phyloP scores from a whole-genome alignment of 208 protist genomes.

The Trypanosoma congolense region DNA sequence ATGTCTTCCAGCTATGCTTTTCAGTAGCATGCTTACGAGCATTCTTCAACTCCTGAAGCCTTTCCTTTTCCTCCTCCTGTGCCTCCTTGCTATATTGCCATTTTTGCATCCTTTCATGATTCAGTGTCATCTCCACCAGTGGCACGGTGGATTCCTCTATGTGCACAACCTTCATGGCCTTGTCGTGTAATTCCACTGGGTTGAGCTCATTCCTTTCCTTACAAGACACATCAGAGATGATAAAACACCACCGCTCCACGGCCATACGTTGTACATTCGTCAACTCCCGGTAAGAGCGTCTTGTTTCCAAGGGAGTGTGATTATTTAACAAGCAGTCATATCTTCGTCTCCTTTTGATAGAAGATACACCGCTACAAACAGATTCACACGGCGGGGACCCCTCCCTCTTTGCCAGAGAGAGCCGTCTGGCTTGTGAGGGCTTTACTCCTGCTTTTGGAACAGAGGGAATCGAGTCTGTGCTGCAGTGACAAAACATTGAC shows the following conservation, averaged over 20 bases:
- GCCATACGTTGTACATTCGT: background rate
- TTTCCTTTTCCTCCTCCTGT: slow-evolving; percentile 5
- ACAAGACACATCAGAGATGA: background rate
- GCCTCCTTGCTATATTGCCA: background rate
- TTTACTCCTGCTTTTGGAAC: background rate
- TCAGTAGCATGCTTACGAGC: background rate
- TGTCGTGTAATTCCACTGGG: slow-evolving; percentile 14
- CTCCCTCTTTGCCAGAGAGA: too few species aligned
- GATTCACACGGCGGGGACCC: too few species aligned
- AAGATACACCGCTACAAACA: too few species aligned
- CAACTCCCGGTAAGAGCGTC: background rate
- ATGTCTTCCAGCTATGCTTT: slow-evolving; percentile 7
- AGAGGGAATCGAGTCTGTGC: background rate
- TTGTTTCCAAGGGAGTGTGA: too few species aligned
- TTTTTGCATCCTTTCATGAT: slow-evolving; percentile 13
- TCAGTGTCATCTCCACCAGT: background rate
- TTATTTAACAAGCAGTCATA: too few species aligned
- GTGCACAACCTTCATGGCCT: slow-evolving; percentile 6
- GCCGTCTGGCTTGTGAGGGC: too few species aligned
- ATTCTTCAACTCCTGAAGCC: background rate
- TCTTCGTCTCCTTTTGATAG: too few species aligned
- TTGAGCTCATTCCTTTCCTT: background rate
- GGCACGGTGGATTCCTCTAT: slow-evolving; percentile 13
- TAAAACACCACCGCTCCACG: slow-evolving; percentile 14
- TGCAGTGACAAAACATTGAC: slow-evolving; percentile 14